Base-by-base conservation (phyloP, 2,329 filamentous ascomycete species). In the Talaromyces pinophilus region DNA sequence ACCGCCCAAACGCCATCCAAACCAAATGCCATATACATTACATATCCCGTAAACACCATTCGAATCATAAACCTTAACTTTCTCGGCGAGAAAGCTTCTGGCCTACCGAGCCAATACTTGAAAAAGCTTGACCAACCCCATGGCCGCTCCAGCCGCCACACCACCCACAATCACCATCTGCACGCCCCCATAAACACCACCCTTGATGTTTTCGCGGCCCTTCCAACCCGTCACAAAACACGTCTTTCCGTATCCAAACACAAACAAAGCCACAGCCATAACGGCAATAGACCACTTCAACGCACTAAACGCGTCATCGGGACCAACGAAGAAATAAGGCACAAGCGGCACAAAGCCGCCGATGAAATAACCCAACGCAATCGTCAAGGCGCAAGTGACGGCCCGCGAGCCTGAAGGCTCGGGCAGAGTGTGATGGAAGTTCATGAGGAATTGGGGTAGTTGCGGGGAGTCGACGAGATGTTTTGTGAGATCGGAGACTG, bases 251-350 rank as follows among this genome's bases (percentile, higher is more conserved):
- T 82, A 85, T 0, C 84, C 84, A 67, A 86, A 86, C 7, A 80
- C 59, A 59, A 86, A 76, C 33, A 86, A 72, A 1, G 83, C 80
- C 22, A 85, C 69, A 1, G 76, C 78, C 69, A 84, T 85, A 17
- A 84, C 80, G n/a, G 78, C 81, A 62, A 85, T 83, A n/a, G 82
- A 84, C 71, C 79, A 80, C 67, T 80, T 81, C 52, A 89, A 70
- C 85, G 94, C 69, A 90, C 97, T 76, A 93, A 94, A 83, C 83
- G 90, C 69, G 92, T 97, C 77, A 89, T 93, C 54, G 82, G 88
- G 71, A 86, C 92, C 65, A 86, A 96, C 70, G 89, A 79, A 79
- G 68, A 86, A 85, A 71, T 86, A 86, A 0, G 84, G 84, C 0
- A 85, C 76, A 70, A 86, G 78, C 6, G 84, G 84, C 15, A 82